Conservation (phyloP, 2,329 filamentous ascomycete genomes). For the Diaporthe sp. region DNA sequence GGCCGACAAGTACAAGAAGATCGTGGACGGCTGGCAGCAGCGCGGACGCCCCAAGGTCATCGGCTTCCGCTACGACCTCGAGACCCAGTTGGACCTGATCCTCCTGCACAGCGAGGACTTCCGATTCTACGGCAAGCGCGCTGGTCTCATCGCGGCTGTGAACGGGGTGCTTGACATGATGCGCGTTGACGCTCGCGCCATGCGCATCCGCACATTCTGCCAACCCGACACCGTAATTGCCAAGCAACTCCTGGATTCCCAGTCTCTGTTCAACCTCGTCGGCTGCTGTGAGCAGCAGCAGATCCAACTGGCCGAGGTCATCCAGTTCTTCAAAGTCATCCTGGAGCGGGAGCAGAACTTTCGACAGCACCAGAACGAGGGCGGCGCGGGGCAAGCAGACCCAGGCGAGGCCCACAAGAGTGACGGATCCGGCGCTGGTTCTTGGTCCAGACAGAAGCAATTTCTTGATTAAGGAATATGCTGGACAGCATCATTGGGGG, state of each 20-base stretch:
- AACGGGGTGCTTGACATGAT: slow-evolving; percentile 65
- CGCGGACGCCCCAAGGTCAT: slow-evolving; percentile 68
- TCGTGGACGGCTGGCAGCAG: slow-evolving; percentile 65
- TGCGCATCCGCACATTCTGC: slow-evolving; percentile 69
- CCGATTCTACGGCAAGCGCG: slow-evolving; percentile 65
- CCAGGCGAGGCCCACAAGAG: slow-evolving; percentile 4
- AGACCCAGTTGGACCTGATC: slow-evolving; percentile 72
- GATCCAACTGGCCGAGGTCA: slow-evolving; percentile 63
- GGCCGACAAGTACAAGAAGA: slow-evolving; percentile 63
- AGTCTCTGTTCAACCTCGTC: slow-evolving; percentile 65
- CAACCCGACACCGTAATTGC: slow-evolving; percentile 71
- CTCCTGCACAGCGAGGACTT: slow-evolving; percentile 65
- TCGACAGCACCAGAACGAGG: slow-evolving; percentile 43
- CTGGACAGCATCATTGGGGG: neutral
- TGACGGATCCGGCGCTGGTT: slow-evolving; percentile 31
- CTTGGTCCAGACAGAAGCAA: slow-evolving; percentile 22
- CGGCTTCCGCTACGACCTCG: slow-evolving; percentile 71
- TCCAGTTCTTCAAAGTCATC: slow-evolving; percentile 68
- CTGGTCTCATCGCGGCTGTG: slow-evolving; percentile 59
- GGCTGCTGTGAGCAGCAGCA: slow-evolving; percentile 60
- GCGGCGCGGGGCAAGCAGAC: neutral
- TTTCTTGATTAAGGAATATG: slow-evolving; percentile 32
- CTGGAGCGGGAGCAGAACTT: slow-evolving; percentile 60
- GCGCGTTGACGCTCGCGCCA: slow-evolving; percentile 65
- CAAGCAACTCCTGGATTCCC: slow-evolving; percentile 69